Conservation (phyloP, 805 yeast species). For the Wickerhamomyces silvicola region DNA sequence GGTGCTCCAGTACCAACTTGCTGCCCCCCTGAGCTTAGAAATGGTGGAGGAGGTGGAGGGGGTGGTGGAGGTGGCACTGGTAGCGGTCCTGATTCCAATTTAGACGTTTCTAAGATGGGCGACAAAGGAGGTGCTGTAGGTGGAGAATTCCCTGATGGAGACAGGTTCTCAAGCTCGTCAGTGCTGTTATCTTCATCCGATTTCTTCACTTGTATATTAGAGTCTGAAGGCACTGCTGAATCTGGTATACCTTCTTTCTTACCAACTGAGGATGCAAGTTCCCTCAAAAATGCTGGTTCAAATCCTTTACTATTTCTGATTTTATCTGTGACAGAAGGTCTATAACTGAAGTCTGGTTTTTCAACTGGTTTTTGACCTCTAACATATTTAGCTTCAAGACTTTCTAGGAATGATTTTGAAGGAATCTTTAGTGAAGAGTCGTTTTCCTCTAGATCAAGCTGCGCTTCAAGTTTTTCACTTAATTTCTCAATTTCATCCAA, state of each 20-base stretch:
- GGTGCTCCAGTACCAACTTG: conserved; percentile 7
- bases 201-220: conserved; percentile 5
- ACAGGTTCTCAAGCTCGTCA: conserved; percentile 5
- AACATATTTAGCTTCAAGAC: conserved; percentile 38
- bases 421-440: conserved; percentile 6
- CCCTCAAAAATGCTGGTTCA: conserved; percentile 47
- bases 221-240: neutral
- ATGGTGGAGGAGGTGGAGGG: conserved; percentile 30
- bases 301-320: conserved; percentile 29
- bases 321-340: conserved; percentile 21
- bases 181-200: neutral
- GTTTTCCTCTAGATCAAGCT: conserved; percentile 3
- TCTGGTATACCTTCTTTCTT: conserved; percentile 25
- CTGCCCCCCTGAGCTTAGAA: conserved; percentile 4
- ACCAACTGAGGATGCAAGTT: conserved; percentile 43
- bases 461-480: conserved; percentile 15
- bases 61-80: conserved; percentile 31
- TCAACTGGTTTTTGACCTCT: conserved; percentile 34
- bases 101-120: too few species aligned
- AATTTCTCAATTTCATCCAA: conserved; percentile 23
- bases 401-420: conserved; percentile 20
- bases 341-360: conserved; percentile 13
- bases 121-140: conserved; percentile 25
- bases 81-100: too few species aligned
- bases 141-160: conserved; percentile 28